Conservation (phyloP, 2,329 filamentous ascomycete genomes). For the Hymenoscyphus repandus region DNA sequence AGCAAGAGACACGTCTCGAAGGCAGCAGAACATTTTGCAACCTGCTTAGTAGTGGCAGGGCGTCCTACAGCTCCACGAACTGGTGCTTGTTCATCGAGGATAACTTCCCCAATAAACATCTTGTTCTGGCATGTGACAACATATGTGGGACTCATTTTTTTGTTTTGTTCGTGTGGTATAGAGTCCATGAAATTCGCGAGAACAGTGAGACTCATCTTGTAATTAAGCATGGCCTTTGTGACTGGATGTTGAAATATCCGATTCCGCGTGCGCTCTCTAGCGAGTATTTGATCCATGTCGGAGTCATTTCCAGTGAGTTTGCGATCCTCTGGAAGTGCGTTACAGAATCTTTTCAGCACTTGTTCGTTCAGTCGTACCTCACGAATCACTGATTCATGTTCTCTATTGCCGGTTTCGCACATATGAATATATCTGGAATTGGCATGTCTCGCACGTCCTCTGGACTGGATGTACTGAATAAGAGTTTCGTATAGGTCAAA, state of each 20-base stretch:
- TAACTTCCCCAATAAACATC: conserved; percentile 70
- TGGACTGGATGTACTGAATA: conserved; percentile 92
- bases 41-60: conserved; percentile 61
- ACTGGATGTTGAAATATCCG: conserved; percentile 50
- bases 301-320: conserved; percentile 56
- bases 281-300: conserved; percentile 50
- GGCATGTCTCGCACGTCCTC: conserved; percentile 74
- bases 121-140: conserved; percentile 50
- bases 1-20: conserved; percentile 76
- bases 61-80: conserved; percentile 61
- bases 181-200: conserved; percentile 70
- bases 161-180: conserved; percentile 45
- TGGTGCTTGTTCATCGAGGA: conserved; percentile 70
- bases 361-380: conserved; percentile 57
- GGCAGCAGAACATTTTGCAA: conserved; percentile 84
- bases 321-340: conserved; percentile 67
- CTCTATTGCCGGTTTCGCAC: conserved; percentile 64
- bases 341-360: conserved; percentile 71
- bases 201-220: conserved; percentile 64
- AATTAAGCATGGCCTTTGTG: conserved; percentile 76
- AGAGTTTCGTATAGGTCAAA: conserved; percentile 87
- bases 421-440: conserved; percentile 82
- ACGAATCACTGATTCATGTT: conserved; percentile 51
- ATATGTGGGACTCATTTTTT: conserved; percentile 48
- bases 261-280: conserved; percentile 36